A percentile compares a stretch with the other conserved stretches of the same genome.
These are phyloP conservation scores for Malassezia brasiliensis DNA, from an alignment of 1,284 basidiomycete species.

Conservation along the genomic window DNA sequence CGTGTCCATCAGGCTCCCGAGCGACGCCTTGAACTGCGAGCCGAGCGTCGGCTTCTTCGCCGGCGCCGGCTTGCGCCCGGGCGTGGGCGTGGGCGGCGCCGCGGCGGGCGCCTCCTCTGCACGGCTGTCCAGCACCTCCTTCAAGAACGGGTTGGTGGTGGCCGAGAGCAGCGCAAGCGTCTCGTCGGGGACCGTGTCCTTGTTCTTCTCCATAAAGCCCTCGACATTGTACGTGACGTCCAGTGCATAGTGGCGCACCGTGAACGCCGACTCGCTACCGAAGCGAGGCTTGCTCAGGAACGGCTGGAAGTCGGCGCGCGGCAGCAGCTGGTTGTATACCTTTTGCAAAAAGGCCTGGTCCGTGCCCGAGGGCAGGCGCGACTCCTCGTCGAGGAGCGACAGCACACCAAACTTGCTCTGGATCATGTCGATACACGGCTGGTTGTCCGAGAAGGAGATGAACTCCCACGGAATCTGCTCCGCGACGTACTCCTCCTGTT, in stretches of 20 bases:
- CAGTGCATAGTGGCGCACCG: conserved; percentile 93
- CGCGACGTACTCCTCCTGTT: conserved; percentile 97
- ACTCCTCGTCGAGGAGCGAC: conserved; percentile 92
- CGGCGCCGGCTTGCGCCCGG: conserved; percentile 49
- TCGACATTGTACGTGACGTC: conserved; percentile 98
- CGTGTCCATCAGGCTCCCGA: conserved; percentile 92
- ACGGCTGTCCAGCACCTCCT: conserved; percentile 77
- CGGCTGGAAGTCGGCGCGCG: conserved; percentile 71
- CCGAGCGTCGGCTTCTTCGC: conserved; percentile 90
- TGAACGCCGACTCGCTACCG: conserved; percentile 81
- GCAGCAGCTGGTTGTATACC: conserved; percentile 68
- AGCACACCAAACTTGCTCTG: conserved; percentile 94
- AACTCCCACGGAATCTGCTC: conserved; percentile 99
- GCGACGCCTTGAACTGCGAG: conserved; percentile 92
- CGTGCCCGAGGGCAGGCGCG: conserved; percentile 83
- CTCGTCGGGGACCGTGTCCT: conserved; percentile 97
- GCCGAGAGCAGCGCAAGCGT: conserved; percentile 75
- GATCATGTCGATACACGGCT: conserved; percentile 96
- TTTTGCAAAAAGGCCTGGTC: conserved; percentile 91
- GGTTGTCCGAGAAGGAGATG: conserved; percentile 96
- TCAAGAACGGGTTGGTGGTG: conserved; percentile 84
- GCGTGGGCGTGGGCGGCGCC: conserved; percentile 51
- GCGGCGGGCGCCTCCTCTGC: conserved; percentile 56
- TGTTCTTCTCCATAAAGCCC: conserved; percentile 96
- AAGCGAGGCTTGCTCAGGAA: conserved; percentile 98